Evolutionary conservation across 139 green algal species (phyloP).

Genomic region (Picochlorum sp.): DNA sequence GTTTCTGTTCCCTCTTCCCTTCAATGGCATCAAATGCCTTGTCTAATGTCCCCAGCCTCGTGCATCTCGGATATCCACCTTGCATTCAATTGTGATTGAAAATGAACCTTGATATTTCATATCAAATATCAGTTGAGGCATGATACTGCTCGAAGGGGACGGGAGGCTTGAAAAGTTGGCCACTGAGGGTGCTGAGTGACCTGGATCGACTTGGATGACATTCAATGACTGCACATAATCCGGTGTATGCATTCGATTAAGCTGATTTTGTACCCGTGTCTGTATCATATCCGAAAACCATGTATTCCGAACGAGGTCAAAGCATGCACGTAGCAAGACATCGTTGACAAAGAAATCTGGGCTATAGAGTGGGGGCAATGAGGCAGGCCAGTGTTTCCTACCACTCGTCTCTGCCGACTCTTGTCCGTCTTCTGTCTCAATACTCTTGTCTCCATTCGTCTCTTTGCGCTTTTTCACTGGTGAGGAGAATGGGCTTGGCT

Average conservation of each 20-base stretch:
- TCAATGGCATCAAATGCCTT: constrained; percentile 22
- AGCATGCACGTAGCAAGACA: constrained; percentile 28
- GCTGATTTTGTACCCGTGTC: constrained; percentile 30
- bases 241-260: constrained; percentile 32
- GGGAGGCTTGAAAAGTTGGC: constrained; percentile 29
- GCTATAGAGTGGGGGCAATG: constrained; percentile 10
- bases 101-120: constrained; percentile 35
- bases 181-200: constrained; percentile 29
- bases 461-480: background rate
- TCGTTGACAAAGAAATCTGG: constrained; percentile 36
- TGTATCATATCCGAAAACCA: constrained; percentile 21
- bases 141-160: constrained; percentile 22
- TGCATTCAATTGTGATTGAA: constrained; percentile 32
- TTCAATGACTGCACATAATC: constrained; percentile 36
- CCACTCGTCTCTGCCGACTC: background rate
- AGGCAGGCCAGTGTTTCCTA: background rate
- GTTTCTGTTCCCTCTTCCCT: background rate
- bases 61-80: constrained; percentile 39
- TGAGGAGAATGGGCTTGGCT: background rate
- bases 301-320: constrained; percentile 40
- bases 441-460: background rate
- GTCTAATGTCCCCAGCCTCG: constrained; percentile 35
- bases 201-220: constrained; percentile 33
- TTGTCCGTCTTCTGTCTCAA: too few relatives aligned
- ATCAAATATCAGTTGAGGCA: constrained; percentile 44